These are phyloP conservation scores for Pseudocercospora pini-densiflorae DNA, from an alignment of 2,329 filamentous ascomycete genomes.

Conservation along the genomic window DNA sequence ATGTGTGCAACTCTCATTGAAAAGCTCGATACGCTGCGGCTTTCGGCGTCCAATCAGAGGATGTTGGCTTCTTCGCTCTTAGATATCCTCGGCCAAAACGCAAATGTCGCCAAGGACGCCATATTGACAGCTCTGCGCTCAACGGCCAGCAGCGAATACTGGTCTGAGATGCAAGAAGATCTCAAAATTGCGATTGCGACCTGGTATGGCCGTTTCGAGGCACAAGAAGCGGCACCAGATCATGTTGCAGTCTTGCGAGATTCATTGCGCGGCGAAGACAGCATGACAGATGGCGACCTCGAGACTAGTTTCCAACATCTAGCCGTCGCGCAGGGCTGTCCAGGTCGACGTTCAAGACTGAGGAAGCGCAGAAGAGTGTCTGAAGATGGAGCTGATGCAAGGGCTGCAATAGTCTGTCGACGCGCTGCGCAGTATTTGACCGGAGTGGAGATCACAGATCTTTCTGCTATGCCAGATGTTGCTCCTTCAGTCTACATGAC, in stretches of 20 bases:
- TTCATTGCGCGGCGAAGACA: conserved; percentile 27
- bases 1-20: conserved; percentile 23
- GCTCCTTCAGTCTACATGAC: conserved; percentile 28
- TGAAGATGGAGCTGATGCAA: neutral
- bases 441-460: conserved; percentile 25
- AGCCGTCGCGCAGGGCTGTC: conserved; percentile 13
- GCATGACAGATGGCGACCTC: conserved; percentile 34
- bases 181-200: conserved; percentile 32
- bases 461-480: conserved; percentile 23
- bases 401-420: neutral
- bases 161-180: conserved; percentile 31
- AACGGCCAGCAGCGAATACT: conserved; percentile 20
- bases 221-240: conserved; percentile 23
- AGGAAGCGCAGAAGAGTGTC: conserved; percentile 28
- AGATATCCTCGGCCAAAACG: conserved; percentile 13
- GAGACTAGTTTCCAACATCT: conserved; percentile 27
- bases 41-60: conserved; percentile 22
- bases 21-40: conserved; percentile 8
- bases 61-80: conserved; percentile 26
- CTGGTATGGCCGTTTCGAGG: conserved; percentile 29
- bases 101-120: conserved; percentile 16
- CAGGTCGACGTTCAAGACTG: conserved; percentile 11
- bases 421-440: conserved; percentile 22
- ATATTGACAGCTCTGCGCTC: conserved; percentile 24
- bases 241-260: conserved; percentile 23